A percentile compares a stretch with the other conserved stretches of the same genome.
phyloP scores from a whole-genome alignment of 768 basidiomycete genomes.

The Dacryopinax primogenitus region DNA sequence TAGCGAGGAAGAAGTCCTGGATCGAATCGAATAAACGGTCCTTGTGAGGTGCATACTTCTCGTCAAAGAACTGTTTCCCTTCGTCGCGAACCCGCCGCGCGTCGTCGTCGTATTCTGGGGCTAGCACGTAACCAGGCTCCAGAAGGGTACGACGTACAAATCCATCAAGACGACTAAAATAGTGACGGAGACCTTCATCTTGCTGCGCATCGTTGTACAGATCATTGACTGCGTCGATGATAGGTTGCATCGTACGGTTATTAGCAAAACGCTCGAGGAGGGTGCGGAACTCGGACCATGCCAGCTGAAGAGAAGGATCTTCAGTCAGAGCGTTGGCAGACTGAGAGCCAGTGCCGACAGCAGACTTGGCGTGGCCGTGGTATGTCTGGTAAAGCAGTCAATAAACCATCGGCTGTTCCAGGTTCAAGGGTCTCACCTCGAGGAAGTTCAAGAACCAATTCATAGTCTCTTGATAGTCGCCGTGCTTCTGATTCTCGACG shows the following conservation, averaged over 20 bases:
- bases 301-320: slow-evolving; percentile 45
- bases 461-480: slow-evolving; percentile 73
- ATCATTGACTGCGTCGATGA: slow-evolving; percentile 56
- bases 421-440: slow-evolving; percentile 23
- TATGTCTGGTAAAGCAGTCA: slow-evolving; percentile 33
- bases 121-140: slow-evolving; percentile 72
- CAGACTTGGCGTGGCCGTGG: slow-evolving; percentile 37
- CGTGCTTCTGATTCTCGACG: slow-evolving; percentile 83
- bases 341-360: slow-evolving; percentile 26
- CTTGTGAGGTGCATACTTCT: slow-evolving; percentile 61
- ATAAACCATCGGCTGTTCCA: not conserved
- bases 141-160: slow-evolving; percentile 62
- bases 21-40: slow-evolving; percentile 61
- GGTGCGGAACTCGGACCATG: slow-evolving; percentile 54
- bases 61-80: slow-evolving; percentile 67
- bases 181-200: slow-evolving; percentile 60
- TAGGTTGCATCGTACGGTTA: slow-evolving; percentile 44
- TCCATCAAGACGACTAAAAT: slow-evolving; percentile 51
- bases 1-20: slow-evolving; percentile 64
- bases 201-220: slow-evolving; percentile 61
- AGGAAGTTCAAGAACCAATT: slow-evolving; percentile 53
- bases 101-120: slow-evolving; percentile 55
- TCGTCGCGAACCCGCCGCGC: slow-evolving; percentile 50
- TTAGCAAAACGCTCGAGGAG: slow-evolving; percentile 88
- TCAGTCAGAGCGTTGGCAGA: slow-evolving; percentile 27